Percentiles rank a stretch among this genome's conserved stretches.
phyloP scores from a whole-genome alignment of 306 rosid genomes.

The Cercis canadensis region DNA sequence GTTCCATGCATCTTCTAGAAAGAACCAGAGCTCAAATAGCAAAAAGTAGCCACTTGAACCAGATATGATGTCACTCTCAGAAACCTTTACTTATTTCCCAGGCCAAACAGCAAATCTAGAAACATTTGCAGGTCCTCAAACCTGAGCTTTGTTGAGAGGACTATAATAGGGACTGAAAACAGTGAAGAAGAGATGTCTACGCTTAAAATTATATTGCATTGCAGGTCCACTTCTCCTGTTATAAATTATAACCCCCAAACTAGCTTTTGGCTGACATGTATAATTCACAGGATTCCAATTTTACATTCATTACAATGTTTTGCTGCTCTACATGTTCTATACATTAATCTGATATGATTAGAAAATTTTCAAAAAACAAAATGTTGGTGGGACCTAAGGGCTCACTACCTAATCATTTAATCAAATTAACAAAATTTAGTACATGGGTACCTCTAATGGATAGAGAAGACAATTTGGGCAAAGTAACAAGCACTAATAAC shows the following conservation, averaged over 20 bases:
- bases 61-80: slow-evolving; percentile 13
- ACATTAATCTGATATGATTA: slow-evolving; percentile 3
- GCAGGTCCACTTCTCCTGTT: slow-evolving; percentile 11
- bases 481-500: background rate
- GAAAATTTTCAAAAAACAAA: background rate
- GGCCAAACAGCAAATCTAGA: slow-evolving; percentile 21
- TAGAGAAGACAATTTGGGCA: too few species aligned
- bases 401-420: background rate
- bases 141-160: slow-evolving; percentile 14
- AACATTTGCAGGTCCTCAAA: slow-evolving; percentile 23
- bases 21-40: background rate
- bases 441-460: too few species aligned
- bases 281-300: slow-evolving; percentile 24
- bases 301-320: slow-evolving; percentile 5
- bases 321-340: background rate
- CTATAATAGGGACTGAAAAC: slow-evolving; percentile 7
- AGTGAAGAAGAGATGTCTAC: slow-evolving; percentile 8
- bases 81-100: slow-evolving; percentile 30
- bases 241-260: slow-evolving; percentile 29
- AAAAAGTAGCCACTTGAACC: slow-evolving; percentile 28
- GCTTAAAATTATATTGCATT: slow-evolving; percentile 1
- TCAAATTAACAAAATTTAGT: too few species aligned
- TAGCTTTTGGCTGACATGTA: slow-evolving; percentile 17
- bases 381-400: background rate
- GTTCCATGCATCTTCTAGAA: background rate